Evolutionary conservation across 768 basidiomycete species (phyloP).

Genomic region (Exidia glandulosa): DNA sequence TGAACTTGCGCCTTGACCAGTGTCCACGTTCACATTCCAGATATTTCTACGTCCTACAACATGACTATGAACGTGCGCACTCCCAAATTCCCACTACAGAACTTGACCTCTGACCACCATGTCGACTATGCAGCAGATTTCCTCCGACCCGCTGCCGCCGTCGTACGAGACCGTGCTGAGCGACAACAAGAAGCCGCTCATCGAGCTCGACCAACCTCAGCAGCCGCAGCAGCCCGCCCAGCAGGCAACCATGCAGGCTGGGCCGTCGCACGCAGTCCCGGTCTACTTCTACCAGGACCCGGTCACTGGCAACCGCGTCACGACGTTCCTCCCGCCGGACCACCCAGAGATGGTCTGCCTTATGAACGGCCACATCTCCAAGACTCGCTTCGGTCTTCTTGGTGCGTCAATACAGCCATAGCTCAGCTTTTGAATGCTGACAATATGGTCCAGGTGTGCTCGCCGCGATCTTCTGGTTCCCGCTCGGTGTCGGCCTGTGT

Average conservation of each 20-base stretch:
- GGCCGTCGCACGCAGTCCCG: not conserved
- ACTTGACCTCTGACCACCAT: too few species aligned
- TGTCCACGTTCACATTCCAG: too few species aligned
- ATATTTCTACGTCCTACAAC: too few species aligned
- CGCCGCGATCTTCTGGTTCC: constrained; percentile 83
- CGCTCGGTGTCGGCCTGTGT: constrained; percentile 68
- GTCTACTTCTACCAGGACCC: constrained; percentile 59
- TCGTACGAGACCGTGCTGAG: not conserved
- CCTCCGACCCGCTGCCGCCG: not conserved
- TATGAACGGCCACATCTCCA: constrained; percentile 59
- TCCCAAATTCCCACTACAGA: too few species aligned
- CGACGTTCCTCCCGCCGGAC: constrained; percentile 58
- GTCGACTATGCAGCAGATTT: not conserved
- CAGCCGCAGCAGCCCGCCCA: not conserved
- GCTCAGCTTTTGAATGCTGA: not conserved
- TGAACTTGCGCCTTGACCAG: too few species aligned
- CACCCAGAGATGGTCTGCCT: constrained; percentile 81
- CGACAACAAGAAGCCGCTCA: not conserved
- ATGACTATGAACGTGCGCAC: too few species aligned
- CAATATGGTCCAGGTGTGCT: constrained; percentile 43
- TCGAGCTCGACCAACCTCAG: not conserved
- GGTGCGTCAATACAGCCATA: constrained; percentile 42
- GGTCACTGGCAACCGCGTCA: constrained; percentile 40
- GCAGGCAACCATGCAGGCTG: not conserved
- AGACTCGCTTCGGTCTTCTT: constrained; percentile 57